phyloP scores from a whole-genome alignment of 2,329 filamentous ascomycete species.

The Stachybotrys elegans region DNA sequence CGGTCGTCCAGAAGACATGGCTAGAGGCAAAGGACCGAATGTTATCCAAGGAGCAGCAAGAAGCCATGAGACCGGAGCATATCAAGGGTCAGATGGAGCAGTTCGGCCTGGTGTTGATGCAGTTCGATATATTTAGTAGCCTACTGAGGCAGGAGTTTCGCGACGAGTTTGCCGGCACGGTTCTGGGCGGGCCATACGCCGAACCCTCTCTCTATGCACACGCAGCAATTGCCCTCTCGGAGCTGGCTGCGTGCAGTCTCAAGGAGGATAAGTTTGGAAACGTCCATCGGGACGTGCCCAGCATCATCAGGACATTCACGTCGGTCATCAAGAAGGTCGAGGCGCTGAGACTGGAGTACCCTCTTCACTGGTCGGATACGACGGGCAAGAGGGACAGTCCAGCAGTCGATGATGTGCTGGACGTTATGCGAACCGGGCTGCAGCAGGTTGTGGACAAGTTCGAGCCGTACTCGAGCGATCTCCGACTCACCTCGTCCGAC shows the following conservation, averaged over 20 bases:
- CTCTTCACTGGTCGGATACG: constrained; percentile 76
- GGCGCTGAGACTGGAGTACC: constrained; percentile 52
- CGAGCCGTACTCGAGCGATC: constrained; percentile 64
- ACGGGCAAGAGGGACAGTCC: constrained; percentile 47
- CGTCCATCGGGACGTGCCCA: constrained; percentile 75
- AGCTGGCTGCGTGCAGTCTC: constrained; percentile 68
- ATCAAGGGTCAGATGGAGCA: constrained; percentile 43
- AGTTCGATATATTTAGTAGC: constrained; percentile 51
- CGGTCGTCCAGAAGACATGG: constrained; percentile 45
- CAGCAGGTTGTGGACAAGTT: constrained; percentile 64
- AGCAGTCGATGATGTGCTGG: constrained; percentile 68
- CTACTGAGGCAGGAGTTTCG: constrained; percentile 68
- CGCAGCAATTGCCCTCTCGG: constrained; percentile 63
- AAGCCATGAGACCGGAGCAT: constrained; percentile 45
- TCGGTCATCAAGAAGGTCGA: constrained; percentile 64
- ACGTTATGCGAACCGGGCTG: constrained; percentile 60
- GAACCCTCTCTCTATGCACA: constrained; percentile 65
- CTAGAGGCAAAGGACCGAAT: constrained; percentile 42
- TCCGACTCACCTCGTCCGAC: constrained; percentile 67
- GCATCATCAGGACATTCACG: constrained; percentile 70
- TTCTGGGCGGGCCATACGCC: constrained; percentile 70
- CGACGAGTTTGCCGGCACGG: constrained; percentile 58
- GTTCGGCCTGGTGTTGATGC: constrained; percentile 39
- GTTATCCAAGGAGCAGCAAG: constrained; percentile 48
- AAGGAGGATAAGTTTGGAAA: constrained; percentile 79